phyloP scores from a whole-genome alignment of 1,139 yeast genomes.

The Pichia sp. region DNA sequence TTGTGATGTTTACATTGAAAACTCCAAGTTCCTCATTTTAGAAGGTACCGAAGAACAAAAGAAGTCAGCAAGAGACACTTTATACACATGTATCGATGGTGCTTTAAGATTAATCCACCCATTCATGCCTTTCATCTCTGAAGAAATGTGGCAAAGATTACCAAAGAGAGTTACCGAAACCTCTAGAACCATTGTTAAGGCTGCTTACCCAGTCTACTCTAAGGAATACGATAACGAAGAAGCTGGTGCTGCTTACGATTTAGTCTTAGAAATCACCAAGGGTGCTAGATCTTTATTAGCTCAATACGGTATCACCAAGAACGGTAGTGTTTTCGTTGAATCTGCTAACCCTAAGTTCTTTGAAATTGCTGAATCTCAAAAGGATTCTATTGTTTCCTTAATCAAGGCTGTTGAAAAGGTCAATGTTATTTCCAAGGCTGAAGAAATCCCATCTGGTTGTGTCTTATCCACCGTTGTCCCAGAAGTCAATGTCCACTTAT shows the following conservation, averaged over 20 bases:
- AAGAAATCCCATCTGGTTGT: conserved; percentile 81
- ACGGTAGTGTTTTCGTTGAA: conserved; percentile 84
- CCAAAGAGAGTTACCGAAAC: conserved; percentile 81
- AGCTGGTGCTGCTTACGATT: conserved; percentile 74
- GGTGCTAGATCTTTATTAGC: conserved; percentile 90
- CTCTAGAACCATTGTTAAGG: conserved; percentile 72
- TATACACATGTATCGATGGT: conserved; percentile 89
- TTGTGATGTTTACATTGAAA: conserved; percentile 97
- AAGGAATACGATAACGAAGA: conserved; percentile 58
- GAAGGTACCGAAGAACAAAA: conserved; percentile 87
- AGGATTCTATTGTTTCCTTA: conserved; percentile 81
- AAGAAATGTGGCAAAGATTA: conserved; percentile 98
- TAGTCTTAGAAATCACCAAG: conserved; percentile 83
- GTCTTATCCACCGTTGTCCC: conserved; percentile 82
- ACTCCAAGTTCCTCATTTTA: conserved; percentile 87
- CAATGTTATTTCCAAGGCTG: conserved; percentile 52
- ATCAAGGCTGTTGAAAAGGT: conserved; percentile 86
- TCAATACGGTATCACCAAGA: conserved; percentile 84
- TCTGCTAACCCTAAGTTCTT: conserved; percentile 48
- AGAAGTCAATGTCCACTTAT: conserved; percentile 79
- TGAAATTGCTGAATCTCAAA: conserved; percentile 64
- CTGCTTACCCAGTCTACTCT: conserved; percentile 71
- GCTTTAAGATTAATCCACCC: conserved; percentile 95
- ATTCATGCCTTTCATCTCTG: conserved; percentile 96
- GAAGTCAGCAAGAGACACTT: conserved; percentile 89